Evolutionary conservation across 345 rosid genomes (phyloP).

Genomic region (Salix arbutifolia): DNA sequence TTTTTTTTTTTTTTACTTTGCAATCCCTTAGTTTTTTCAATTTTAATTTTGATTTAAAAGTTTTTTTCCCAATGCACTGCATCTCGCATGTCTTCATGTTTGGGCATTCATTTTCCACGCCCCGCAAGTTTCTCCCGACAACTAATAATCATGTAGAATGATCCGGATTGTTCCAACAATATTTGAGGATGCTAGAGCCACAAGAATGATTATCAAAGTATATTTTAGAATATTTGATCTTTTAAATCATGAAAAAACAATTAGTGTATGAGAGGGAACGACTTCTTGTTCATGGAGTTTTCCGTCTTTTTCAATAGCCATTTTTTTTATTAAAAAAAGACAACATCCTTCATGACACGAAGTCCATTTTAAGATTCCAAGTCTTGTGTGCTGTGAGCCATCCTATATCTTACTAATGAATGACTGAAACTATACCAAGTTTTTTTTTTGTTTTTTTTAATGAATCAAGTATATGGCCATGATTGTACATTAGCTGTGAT

Average conservation of each 20-base stretch:
- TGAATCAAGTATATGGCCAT: background rate
- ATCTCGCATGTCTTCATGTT: background rate
- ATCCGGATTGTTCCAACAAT: background rate
- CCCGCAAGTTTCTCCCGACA: background rate
- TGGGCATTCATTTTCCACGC: background rate
- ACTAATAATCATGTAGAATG: background rate
- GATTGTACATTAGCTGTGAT: background rate
- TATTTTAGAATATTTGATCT: background rate
- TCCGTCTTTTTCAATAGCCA: background rate
- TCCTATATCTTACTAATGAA: background rate
- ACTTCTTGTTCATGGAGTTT: background rate
- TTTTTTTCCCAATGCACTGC: no score
- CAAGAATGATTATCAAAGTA: background rate
- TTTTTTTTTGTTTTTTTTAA: no score
- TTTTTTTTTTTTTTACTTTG: no score
- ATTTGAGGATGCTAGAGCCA: background rate
- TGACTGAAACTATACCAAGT: no score
- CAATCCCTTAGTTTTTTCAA: no score
- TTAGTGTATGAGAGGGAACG: background rate
- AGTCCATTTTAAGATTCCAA: background rate
- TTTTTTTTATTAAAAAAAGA: background rate
- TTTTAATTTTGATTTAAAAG: no score
- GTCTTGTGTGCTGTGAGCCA: background rate
- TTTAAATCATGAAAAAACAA: background rate
- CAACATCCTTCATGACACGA: background rate